A percentile compares a stretch with the other conserved stretches of the same genome.
phyloP scores from a whole-genome alignment of 345 rosid species.

The Heritiera fomes region DNA sequence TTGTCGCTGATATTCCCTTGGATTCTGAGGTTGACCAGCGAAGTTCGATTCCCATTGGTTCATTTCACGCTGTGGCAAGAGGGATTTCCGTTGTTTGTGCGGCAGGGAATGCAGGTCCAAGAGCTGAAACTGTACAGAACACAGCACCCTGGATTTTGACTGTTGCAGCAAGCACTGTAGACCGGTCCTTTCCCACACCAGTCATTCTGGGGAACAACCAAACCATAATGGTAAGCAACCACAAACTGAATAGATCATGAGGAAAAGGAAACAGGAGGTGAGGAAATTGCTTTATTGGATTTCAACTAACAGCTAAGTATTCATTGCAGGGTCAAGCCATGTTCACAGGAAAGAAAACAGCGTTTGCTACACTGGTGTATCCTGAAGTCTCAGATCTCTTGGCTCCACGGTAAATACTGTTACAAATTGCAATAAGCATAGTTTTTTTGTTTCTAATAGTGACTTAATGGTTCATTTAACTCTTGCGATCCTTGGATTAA shows the following conservation, averaged over 20 bases:
- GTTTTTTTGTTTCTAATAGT: background rate
- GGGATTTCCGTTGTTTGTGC: slow-evolving; percentile 53
- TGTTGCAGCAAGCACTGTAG: slow-evolving; percentile 61
- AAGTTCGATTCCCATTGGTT: slow-evolving; percentile 44
- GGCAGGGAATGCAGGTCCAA: slow-evolving; percentile 57
- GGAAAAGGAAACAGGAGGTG: background rate
- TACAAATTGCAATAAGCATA: background rate
- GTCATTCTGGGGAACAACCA: slow-evolving; percentile 38
- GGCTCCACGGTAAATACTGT: background rate
- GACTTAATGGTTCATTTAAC: background rate
- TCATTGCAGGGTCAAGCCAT: slow-evolving; percentile 21
- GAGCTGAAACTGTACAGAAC: slow-evolving; percentile 39
- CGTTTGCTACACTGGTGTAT: background rate
- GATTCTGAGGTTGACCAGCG: slow-evolving; percentile 26
- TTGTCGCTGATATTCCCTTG: slow-evolving; percentile 33
- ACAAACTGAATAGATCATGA: background rate
- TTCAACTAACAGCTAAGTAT: background rate
- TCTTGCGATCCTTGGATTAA: background rate
- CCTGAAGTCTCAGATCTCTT: slow-evolving; percentile 20
- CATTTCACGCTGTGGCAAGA: slow-evolving; percentile 50
- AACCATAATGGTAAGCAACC: slow-evolving; percentile 5
- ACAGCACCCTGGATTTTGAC: slow-evolving; percentile 63
- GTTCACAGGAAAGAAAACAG: slow-evolving; percentile 17
- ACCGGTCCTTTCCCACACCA: slow-evolving; percentile 42
- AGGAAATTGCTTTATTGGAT: background rate